Conservation (phyloP, 176 grass and related monocot genomes). For the Oryza glumipatula region DNA sequence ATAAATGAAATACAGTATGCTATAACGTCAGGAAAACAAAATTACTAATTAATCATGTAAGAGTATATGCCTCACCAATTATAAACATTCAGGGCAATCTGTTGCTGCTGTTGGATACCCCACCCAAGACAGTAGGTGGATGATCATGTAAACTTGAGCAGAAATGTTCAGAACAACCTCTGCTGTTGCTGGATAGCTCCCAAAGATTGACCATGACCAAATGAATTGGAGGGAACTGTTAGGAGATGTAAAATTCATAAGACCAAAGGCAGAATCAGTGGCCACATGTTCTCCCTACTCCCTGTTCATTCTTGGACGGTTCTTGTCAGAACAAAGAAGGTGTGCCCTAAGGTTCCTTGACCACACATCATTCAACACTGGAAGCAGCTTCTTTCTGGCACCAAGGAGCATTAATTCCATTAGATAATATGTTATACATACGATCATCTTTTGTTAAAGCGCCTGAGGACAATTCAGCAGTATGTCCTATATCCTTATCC, state of each 20-base stretch:
- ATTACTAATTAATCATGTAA: conserved; percentile 23
- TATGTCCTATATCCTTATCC: conserved; percentile 52
- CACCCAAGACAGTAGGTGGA: conserved; percentile 14
- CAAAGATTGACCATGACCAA: conserved; percentile 18
- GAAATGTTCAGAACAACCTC: conserved; percentile 25
- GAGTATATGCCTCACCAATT: conserved; percentile 25
- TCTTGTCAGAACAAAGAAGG: conserved; percentile 20
- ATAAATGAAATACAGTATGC: background rate
- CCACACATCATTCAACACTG: conserved; percentile 45
- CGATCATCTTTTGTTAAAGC: conserved; percentile 51
- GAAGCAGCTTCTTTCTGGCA: conserved; percentile 54
- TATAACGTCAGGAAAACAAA: conserved; percentile 13
- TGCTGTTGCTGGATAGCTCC: conserved; percentile 8
- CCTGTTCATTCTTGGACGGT: conserved; percentile 17
- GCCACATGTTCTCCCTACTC: background rate
- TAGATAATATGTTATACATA: conserved; percentile 58
- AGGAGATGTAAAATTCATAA: conserved; percentile 11
- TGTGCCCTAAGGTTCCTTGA: conserved; percentile 36
- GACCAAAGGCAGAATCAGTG: background rate
- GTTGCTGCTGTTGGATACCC: background rate
- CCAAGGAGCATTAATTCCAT: conserved; percentile 60
- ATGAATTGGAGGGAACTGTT: background rate
- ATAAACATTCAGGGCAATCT: conserved; percentile 33
- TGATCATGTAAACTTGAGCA: background rate
- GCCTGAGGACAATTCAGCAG: conserved; percentile 48